These are phyloP conservation scores for Taphrina sp. DNA, from an alignment of 1,139 yeast species.

Conservation along the genomic window DNA sequence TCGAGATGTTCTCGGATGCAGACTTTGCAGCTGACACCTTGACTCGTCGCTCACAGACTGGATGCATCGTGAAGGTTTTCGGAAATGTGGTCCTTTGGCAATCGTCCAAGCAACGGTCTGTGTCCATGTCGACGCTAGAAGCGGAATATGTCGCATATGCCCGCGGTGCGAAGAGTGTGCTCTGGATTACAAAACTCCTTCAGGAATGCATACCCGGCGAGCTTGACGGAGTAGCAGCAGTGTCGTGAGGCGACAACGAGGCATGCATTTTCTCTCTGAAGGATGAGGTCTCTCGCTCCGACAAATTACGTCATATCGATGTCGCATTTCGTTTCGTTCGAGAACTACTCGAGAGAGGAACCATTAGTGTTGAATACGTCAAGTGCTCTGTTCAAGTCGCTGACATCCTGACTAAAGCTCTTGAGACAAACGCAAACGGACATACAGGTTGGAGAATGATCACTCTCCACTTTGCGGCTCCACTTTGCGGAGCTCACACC, in stretches of 20 bases:
- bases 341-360: neutral
- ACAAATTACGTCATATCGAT: neutral
- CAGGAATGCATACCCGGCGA: neutral
- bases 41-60: neutral
- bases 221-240: no score
- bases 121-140: neutral
- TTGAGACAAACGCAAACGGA: no score
- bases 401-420: neutral
- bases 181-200: neutral
- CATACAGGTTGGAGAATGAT: no score
- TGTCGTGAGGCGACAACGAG: neutral
- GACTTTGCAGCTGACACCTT: neutral
- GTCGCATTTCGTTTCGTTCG: neutral
- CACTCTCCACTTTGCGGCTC: no score
- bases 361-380: neutral
- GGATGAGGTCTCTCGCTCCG: neutral
- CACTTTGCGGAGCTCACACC: no score
- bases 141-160: constrained; percentile 6
- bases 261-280: neutral
- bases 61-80: neutral
- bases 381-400: neutral
- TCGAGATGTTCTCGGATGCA: constrained; percentile 1
- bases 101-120: neutral
- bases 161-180: neutral
- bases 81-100: constrained; percentile 1